Conservation (phyloP, 345 rosid species). For the Mercurialis annua region DNA sequence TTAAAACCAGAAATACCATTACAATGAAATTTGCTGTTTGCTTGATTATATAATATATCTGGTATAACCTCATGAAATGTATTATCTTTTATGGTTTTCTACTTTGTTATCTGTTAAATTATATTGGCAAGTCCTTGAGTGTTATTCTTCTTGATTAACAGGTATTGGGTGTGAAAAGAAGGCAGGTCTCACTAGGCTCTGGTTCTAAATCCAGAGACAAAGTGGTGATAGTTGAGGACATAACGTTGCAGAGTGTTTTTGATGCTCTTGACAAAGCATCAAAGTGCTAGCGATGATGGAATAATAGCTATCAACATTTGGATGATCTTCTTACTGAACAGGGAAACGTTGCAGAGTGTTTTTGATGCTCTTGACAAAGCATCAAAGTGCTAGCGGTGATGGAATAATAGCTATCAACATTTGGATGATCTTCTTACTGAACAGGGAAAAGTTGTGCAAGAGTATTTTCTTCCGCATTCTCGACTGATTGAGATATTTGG, state of each 20-base stretch:
- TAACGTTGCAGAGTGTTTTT: constrained; percentile 49
- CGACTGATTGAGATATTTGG: background rate
- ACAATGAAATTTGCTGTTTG: background rate
- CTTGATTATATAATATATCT: background rate
- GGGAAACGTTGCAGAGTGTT: constrained; percentile 46
- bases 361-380: constrained; percentile 56
- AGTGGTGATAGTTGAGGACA: constrained; percentile 77
- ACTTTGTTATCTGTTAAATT: background rate
- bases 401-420: background rate
- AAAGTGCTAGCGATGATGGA: constrained; percentile 21
- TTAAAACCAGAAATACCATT: too few relatives aligned
- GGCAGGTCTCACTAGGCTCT: constrained; percentile 74
- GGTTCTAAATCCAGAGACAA: constrained; percentile 93
- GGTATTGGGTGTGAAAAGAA: constrained; percentile 79
- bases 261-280: constrained; percentile 54
- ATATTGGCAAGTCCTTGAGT: background rate
- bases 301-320: background rate
- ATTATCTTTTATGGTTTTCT: too few relatives aligned
- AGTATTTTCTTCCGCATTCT: background rate
- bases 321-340: background rate
- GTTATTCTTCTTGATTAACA: constrained; percentile 21
- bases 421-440: background rate
- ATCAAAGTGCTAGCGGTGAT: constrained; percentile 27
- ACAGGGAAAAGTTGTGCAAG: background rate
- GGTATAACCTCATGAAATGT: too few relatives aligned